Percentiles rank a stretch among this genome's conserved stretches.
phyloP scores from a whole-genome alignment of 495 filamentous ascomycete genomes.

The Neurospora sp. region DNA sequence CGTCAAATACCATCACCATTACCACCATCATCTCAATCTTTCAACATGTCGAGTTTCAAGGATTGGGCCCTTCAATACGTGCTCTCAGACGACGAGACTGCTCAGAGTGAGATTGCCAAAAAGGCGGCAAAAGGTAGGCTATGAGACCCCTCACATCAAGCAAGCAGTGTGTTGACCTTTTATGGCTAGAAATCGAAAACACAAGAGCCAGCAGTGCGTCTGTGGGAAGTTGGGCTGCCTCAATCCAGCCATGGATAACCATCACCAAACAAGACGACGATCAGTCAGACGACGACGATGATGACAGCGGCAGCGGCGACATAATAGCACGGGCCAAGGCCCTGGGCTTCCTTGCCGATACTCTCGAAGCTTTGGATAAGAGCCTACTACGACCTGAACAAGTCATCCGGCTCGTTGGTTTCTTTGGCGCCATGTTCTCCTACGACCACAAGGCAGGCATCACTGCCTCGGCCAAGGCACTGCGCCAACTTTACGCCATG shows the following conservation, averaged over 20 bases:
- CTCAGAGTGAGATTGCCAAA: constrained; percentile 22
- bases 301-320: constrained; percentile 24
- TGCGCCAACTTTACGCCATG: constrained; percentile 34
- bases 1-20: not conserved
- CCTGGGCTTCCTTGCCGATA: constrained; percentile 35
- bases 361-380: constrained; percentile 31
- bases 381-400: constrained; percentile 30
- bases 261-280: constrained; percentile 14
- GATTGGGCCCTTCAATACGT: constrained; percentile 40
- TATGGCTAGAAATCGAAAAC: constrained; percentile 28
- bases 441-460: constrained; percentile 42
- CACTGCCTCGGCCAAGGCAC: constrained; percentile 35
- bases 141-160: not conserved
- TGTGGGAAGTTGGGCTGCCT: constrained; percentile 39
- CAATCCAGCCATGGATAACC: constrained; percentile 39
- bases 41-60: constrained; percentile 35
- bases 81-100: constrained; percentile 32
- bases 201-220: constrained; percentile 29
- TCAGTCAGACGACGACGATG: constrained; percentile 8
- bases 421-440: constrained; percentile 41
- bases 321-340: constrained; percentile 35
- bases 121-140: constrained; percentile 31
- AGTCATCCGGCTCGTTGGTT: constrained; percentile 31
- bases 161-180: not conserved
- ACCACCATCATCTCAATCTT: not conserved